phyloP scores from a whole-genome alignment of 345 rosid genomes.

The Ceriops decandra region DNA sequence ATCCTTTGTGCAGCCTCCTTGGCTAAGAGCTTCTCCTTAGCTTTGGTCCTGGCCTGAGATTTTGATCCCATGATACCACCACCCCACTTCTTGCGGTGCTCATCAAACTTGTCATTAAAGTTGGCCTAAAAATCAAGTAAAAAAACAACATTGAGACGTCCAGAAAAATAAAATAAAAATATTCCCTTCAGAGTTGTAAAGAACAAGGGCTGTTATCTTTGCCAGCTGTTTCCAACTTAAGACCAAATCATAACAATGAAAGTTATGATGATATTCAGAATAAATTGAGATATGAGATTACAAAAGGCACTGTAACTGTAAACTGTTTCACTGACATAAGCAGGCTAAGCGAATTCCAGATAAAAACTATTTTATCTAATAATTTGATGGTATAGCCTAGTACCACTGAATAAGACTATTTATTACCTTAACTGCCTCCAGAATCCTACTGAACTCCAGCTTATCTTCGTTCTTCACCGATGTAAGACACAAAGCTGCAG shows the following conservation, averaged over 20 bases:
- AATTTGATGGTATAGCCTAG: no score
- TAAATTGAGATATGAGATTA: no score
- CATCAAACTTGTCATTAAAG: slow-evolving; percentile 65
- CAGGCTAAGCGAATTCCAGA: no score
- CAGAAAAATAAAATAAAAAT: background rate
- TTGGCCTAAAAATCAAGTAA: slow-evolving; percentile 38
- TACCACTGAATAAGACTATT: no score
- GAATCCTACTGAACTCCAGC: slow-evolving; percentile 63
- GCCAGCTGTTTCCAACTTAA: no score
- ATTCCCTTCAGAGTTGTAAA: background rate
- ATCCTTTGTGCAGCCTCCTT: slow-evolving; percentile 77
- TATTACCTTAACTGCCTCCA: slow-evolving; percentile 68
- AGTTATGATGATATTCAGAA: no score
- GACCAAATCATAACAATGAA: no score
- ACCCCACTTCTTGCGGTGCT: slow-evolving; percentile 70
- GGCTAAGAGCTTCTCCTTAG: slow-evolving; percentile 57
- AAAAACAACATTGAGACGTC: background rate
- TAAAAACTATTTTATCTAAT: no score
- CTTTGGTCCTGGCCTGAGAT: slow-evolving; percentile 72
- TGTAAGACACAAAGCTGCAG: slow-evolving; percentile 63
- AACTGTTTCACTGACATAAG: no score
- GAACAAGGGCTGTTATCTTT: background rate
- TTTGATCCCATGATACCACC: slow-evolving; percentile 82
- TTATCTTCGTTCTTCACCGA: slow-evolving; percentile 72
- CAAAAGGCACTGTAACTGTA: no score